Conservation (phyloP, 116 monocot species). For the Iris pallida region DNA sequence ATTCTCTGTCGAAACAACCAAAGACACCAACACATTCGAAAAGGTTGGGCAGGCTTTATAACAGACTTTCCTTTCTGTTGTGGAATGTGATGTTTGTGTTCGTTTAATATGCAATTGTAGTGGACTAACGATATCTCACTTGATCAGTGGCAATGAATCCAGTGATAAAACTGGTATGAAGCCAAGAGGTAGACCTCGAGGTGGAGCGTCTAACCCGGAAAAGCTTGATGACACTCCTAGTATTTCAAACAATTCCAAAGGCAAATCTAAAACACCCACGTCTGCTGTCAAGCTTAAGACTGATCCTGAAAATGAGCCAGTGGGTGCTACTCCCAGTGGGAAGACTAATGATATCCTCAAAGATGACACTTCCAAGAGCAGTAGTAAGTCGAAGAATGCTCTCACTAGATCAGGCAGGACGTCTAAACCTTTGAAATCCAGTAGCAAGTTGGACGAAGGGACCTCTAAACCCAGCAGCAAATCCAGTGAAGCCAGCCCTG, state of each 20-base stretch:
- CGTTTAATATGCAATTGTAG: not conserved
- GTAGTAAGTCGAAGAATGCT: constrained; percentile 6
- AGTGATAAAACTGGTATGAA: constrained; percentile 6
- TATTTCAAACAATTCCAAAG: constrained; percentile 12
- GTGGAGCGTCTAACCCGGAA: not conserved
- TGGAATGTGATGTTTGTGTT: not conserved
- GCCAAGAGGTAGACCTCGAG: constrained; percentile 20
- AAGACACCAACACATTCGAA: constrained; percentile 1
- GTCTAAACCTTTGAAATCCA: not conserved
- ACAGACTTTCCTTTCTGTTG: not conserved
- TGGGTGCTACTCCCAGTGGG: not conserved
- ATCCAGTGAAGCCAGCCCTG: not conserved
- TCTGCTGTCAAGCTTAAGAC: not conserved
- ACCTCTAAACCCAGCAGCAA: constrained; percentile 8
- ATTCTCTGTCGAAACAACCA: not conserved
- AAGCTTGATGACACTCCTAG: constrained; percentile 1
- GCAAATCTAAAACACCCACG: not conserved
- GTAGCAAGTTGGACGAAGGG: not conserved
- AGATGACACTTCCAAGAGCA: constrained; percentile 1
- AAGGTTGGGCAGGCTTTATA: constrained; percentile 10
- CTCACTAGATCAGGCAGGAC: not conserved
- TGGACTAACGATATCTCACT: not conserved
- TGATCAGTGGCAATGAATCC: constrained; percentile 4
- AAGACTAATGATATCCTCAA: not conserved
- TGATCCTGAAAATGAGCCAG: not conserved